Percentiles rank a stretch among this genome's conserved stretches.
Conservation (phyloP, 2,329 filamentous ascomycete species). For the Cordyceps pruinosa region DNA sequence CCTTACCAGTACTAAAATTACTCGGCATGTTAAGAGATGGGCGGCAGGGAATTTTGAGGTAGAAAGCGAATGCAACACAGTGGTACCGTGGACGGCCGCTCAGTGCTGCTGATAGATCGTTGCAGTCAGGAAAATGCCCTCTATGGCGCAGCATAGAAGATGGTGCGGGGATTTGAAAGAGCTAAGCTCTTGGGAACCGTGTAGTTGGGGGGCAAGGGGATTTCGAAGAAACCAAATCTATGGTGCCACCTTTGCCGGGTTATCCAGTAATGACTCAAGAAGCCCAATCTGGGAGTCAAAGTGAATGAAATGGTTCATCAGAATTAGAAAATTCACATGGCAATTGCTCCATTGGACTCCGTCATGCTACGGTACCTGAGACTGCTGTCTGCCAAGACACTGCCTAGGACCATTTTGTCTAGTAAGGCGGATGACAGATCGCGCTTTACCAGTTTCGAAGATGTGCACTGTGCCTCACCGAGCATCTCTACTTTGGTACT, state of each 20-base stretch:
- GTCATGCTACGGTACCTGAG: too few relatives aligned
- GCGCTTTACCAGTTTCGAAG: too few relatives aligned
- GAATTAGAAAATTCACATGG: too few relatives aligned
- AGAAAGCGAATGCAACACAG: not conserved
- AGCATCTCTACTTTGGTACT: too few relatives aligned
- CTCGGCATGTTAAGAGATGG: not conserved
- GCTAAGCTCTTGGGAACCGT: not conserved
- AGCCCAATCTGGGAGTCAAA: too few relatives aligned
- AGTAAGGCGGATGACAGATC: too few relatives aligned
- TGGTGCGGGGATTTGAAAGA: not conserved
- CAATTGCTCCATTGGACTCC: too few relatives aligned
- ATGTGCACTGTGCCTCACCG: too few relatives aligned
- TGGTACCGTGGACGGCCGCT: not conserved
- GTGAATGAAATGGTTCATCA: too few relatives aligned
- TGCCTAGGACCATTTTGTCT: too few relatives aligned
- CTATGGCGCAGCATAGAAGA: not conserved
- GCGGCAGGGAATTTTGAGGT: not conserved
- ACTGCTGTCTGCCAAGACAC: too few relatives aligned
- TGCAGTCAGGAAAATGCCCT: not conserved
- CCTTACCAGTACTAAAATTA: not conserved
- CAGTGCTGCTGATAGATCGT: not conserved
- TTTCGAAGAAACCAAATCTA: not conserved
- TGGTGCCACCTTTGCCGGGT: not conserved
- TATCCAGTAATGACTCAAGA: too few relatives aligned
- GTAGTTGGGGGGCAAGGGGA: not conserved